A percentile compares a stretch with the other conserved stretches of the same genome.
phyloP scores from a whole-genome alignment of 2,329 filamentous ascomycete genomes.

The Aspergillus novofumigatus region DNA sequence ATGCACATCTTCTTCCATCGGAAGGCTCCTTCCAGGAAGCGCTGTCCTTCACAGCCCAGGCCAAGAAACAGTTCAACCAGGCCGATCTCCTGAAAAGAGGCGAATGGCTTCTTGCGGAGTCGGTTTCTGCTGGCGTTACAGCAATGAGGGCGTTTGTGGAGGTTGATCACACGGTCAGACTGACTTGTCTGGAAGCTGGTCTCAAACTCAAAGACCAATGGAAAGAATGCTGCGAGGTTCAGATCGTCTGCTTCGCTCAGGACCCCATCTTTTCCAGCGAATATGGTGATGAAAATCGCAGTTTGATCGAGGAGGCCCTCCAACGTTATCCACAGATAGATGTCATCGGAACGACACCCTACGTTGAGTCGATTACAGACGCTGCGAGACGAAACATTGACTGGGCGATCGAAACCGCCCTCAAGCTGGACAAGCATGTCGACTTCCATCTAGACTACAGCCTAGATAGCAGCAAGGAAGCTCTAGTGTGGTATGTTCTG shows the following conservation, averaged over 20 bases:
- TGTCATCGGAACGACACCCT: conserved; percentile 64
- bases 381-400: conserved; percentile 55
- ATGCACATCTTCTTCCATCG: conserved; percentile 56
- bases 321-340: conserved; percentile 43
- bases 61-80: conserved; percentile 60
- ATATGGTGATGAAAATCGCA: conserved; percentile 49
- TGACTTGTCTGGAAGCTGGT: conserved; percentile 56
- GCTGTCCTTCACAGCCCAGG: conserved; percentile 53
- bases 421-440: conserved; percentile 52
- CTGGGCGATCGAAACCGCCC: conserved; percentile 57
- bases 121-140: conserved; percentile 61
- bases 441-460: conserved; percentile 73
- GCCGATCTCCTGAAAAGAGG: conserved; percentile 63
- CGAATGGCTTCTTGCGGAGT: conserved; percentile 61
- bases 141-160: conserved; percentile 69
- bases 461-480: conserved; percentile 47
- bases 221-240: conserved; percentile 52
- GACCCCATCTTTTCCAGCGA: conserved; percentile 61
- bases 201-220: conserved; percentile 55
- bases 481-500: conserved; percentile 55
- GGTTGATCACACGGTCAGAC: conserved; percentile 58
- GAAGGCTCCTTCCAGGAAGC: conserved; percentile 63
- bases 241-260: conserved; percentile 69
- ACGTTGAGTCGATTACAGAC: conserved; percentile 56
- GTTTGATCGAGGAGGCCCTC: conserved; percentile 48